phyloP scores from a whole-genome alignment of 169 alveolate genomes.

The Theileria annulata region DNA sequence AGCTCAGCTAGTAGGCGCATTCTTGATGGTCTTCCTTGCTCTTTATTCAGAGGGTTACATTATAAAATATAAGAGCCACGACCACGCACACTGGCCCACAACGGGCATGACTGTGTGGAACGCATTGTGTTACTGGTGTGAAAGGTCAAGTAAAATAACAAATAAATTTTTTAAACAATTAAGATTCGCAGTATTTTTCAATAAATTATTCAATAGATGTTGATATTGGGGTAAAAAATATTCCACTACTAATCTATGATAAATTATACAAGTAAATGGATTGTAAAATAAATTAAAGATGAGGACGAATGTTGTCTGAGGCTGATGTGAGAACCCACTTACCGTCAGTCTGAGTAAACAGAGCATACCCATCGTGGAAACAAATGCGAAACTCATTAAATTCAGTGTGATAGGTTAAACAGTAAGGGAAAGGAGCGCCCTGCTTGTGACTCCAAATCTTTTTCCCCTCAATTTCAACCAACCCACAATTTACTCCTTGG shows the following conservation, averaged over 20 bases:
- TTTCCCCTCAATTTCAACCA: background rate
- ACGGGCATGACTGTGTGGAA: no score
- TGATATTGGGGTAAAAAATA: no score
- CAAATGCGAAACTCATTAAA: background rate
- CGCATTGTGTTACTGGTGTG: no score
- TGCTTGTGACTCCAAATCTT: background rate
- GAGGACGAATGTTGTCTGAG: background rate
- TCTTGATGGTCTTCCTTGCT: no score
- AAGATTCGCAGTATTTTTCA: no score
- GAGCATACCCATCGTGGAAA: background rate
- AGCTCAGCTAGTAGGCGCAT: no score
- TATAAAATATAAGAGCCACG: no score
- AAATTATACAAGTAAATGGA: background rate
- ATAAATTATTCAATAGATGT: no score
- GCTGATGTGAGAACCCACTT: background rate
- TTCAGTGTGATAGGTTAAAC: background rate
- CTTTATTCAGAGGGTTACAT: no score
- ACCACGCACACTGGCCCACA: no score
- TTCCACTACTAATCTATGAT: background rate
- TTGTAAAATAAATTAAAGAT: background rate
- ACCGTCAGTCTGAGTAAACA: background rate
- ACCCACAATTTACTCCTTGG: background rate
- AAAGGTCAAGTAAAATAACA: no score
- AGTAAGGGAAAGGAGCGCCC: background rate
- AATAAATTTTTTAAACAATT: no score